These are phyloP conservation scores for Crucihimalaya himalaica DNA, from an alignment of 345 rosid genomes.

Conservation along the genomic window DNA sequence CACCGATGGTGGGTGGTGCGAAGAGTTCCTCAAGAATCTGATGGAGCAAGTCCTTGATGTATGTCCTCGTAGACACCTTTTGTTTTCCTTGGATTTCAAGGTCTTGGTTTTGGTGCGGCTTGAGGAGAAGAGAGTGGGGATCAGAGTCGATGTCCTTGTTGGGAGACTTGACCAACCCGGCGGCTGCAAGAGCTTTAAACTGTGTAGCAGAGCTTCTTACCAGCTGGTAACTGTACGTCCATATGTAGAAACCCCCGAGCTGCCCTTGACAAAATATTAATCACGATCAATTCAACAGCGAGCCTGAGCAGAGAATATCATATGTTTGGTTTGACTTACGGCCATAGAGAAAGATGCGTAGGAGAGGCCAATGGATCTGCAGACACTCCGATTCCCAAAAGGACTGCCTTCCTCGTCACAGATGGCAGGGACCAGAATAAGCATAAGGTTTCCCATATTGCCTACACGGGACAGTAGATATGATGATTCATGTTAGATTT, in stretches of 20 bases:
- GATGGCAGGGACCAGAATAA: conserved; percentile 82
- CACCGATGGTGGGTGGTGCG: conserved; percentile 82
- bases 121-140: conserved; percentile 53
- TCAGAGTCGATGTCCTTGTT: conserved; percentile 60
- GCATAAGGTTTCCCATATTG: conserved; percentile 83
- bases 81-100: conserved; percentile 37
- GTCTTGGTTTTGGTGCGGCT: conserved; percentile 35
- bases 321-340: conserved; percentile 48
- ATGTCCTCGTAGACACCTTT: conserved; percentile 41
- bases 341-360: conserved; percentile 98
- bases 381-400: conserved; percentile 57
- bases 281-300: neutral
- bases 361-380: conserved; percentile 72
- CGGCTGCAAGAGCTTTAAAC: conserved; percentile 53
- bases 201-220: conserved; percentile 60
- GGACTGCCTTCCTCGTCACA: conserved; percentile 82
- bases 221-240: conserved; percentile 82
- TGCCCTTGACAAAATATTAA: conserved; percentile 31
- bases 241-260: conserved; percentile 94
- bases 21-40: conserved; percentile 69
- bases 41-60: conserved; percentile 51
- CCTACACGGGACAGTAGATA: conserved; percentile 42
- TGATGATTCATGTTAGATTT: neutral
- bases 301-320: conserved; percentile 5
- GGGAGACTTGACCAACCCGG: conserved; percentile 46